Evolutionary conservation across 306 rosid genomes (phyloP).

Genomic region (Vigna angularis): DNA sequence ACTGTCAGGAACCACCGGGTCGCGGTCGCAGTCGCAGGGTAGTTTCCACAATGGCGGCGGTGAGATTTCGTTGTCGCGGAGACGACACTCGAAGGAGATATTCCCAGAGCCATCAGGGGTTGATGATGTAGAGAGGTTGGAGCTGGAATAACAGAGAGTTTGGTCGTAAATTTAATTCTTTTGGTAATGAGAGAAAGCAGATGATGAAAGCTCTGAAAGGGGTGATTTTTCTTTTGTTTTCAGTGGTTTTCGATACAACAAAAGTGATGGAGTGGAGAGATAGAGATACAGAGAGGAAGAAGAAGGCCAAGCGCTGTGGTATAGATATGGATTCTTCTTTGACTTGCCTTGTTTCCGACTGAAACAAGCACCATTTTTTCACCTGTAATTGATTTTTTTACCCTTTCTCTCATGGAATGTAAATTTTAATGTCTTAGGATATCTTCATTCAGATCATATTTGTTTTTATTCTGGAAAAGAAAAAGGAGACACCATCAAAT

Average conservation of each 20-base stretch:
- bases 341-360: slow-evolving; percentile 54
- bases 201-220: slow-evolving; percentile 15
- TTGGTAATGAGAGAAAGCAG: slow-evolving; percentile 49
- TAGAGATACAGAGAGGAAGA: slow-evolving; percentile 28
- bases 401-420: slow-evolving; percentile 52
- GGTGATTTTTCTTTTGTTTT: slow-evolving; percentile 40
- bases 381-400: slow-evolving; percentile 58
- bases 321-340: slow-evolving; percentile 55
- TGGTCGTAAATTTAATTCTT: slow-evolving; percentile 56
- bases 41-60: slow-evolving; percentile 64
- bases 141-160: slow-evolving; percentile 49
- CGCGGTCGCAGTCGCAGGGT: slow-evolving; percentile 84
- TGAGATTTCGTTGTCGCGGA: slow-evolving; percentile 70
- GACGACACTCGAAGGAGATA: slow-evolving; percentile 78
- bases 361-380: slow-evolving; percentile 66
- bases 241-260: slow-evolving; percentile 42
- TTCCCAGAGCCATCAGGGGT: slow-evolving; percentile 77
- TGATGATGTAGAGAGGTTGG: slow-evolving; percentile 67
- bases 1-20: slow-evolving; percentile 76
- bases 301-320: slow-evolving; percentile 54
- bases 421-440: slow-evolving; percentile 61
- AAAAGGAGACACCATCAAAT: slow-evolving; percentile 22
- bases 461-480: slow-evolving; percentile 40
- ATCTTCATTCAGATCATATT: slow-evolving; percentile 53
- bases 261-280: slow-evolving; percentile 38